Percentiles rank a stretch among this genome's conserved stretches.
phyloP scores from a whole-genome alignment of 2,329 filamentous ascomycete genomes.

The Fusarium goolgardi region DNA sequence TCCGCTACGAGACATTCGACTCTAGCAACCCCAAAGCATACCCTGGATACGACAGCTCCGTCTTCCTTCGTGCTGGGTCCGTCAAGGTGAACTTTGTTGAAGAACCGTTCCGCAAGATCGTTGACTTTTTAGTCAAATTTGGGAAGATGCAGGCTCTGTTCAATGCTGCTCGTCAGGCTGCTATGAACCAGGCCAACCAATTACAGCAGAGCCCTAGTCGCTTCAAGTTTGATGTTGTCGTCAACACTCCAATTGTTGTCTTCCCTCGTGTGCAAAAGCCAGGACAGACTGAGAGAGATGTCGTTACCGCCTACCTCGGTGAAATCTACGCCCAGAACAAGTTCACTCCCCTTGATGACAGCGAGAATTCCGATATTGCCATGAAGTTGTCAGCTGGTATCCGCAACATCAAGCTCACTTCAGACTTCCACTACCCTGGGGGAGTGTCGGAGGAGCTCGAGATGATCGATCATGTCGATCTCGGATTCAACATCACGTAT shows the following conservation, averaged over 20 bases:
- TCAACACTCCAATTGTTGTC: slow-evolving; percentile 95
- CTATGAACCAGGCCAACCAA: slow-evolving; percentile 91
- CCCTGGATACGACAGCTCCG: slow-evolving; percentile 93
- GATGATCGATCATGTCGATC: slow-evolving; percentile 95
- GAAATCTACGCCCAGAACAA: slow-evolving; percentile 98
- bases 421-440: slow-evolving; percentile 83
- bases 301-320: slow-evolving; percentile 91
- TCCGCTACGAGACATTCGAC: slow-evolving; percentile 97
- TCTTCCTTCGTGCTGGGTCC: slow-evolving; percentile 90
- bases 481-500: slow-evolving; percentile 92
- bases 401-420: slow-evolving; percentile 90
- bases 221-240: slow-evolving; percentile 91
- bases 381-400: slow-evolving; percentile 94
- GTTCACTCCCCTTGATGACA: slow-evolving; percentile 86
- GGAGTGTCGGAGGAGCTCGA: slow-evolving; percentile 85
- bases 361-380: slow-evolving; percentile 76
- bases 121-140: slow-evolving; percentile 98
- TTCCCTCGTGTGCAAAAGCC: slow-evolving; percentile 84
- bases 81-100: slow-evolving; percentile 98
- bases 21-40: slow-evolving; percentile 75
- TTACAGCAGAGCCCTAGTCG: slow-evolving; percentile 90
- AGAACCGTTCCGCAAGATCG: slow-evolving; percentile 97
- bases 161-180: slow-evolving; percentile 94
- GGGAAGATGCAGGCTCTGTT: slow-evolving; percentile 99
- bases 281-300: slow-evolving; percentile 78